Base-by-base conservation (phyloP, 2,329 filamentous ascomycete species). In the Xylariaceae sp. region DNA sequence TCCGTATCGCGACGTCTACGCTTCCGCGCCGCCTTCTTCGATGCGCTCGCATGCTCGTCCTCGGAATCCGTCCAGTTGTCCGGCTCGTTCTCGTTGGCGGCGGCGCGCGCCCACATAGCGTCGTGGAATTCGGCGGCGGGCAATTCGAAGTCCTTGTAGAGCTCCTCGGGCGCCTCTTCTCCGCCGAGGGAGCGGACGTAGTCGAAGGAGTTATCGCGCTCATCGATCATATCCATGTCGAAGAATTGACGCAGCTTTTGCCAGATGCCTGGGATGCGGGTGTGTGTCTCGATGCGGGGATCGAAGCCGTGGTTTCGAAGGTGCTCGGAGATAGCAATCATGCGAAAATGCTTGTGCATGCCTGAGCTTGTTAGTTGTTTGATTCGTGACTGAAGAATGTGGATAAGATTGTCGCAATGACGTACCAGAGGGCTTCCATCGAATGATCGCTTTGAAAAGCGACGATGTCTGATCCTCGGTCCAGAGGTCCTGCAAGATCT, bases 401-500 rank as follows among this genome's bases (percentile, higher is more conserved):
- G 37, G 4, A 9, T 13, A 41, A 9, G 4, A 17, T 50, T 30
- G 15, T 17, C 4, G 9, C n/a, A 3, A 4, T 34, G 18, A 52
- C 61, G 30, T 72, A 90, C 92, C 93, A 47, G 93, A 93, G n/a
- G 94, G 94, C 73, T 99, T 99, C 88, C 90, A 96, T 71, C 87
- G 84, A 65, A 97, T 92, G 66, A 97, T 88, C 55, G 87, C 91
- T 72, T 97, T 97, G 77, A 96, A 91, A 0, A 99, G 81, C 47
- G 91, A 92, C 1, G 90, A 92, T 66, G 96, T 88, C 74, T 99
- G 94, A 70, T 97, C 93, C 69, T 96, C 92, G 3, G 92, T 97
- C 94, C 94, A 99, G 30, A 87, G 84, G 65, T 93, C 90, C 58
- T 85, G 83, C 53, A 75, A 73, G 65, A 73, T 67, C 62, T 76